Evolutionary conservation across 2,329 filamentous ascomycete genomes (phyloP), one percentile per base, ranked within the genome.

Genomic region (Aureobasidium pullulans): DNA sequence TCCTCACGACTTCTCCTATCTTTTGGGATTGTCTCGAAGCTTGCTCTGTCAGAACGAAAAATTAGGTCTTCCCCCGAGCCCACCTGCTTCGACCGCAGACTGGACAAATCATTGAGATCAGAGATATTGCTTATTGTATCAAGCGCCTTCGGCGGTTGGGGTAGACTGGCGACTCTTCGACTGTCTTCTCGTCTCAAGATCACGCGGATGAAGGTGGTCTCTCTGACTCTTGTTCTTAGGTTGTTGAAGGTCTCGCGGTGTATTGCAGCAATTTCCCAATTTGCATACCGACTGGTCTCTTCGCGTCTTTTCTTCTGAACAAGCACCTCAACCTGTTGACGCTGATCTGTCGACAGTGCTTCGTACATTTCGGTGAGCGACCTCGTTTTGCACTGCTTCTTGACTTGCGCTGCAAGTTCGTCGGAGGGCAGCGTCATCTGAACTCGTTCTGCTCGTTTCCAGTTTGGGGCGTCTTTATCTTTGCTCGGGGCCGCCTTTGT

Each of bases 211-310:
- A 47, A 57, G 8, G 32, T 48, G n/a, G 54, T 57, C 13, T 57
- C 54, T 32, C 54, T 39, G 32, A 57, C n/a, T 10, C 42, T 57
- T 6, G 54, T 57, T 28, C 36, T 37, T 15, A 40, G n/a, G 19
- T 57, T 57, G 34, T 57, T 57, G 6, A 31, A 13, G 4, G 19
- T 29, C 34, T 57, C 54, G 13, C 54, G 54, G n/a, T 57, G 43
- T 13, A 57, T 57, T 11, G 37, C 54, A 13, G 54, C 54, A 23
- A 57, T 39, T n/a, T 57, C 54, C 54, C 54, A 57, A 13, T 32
- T 16, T 6, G 43, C 54, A 28, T 23, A 10, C 16, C 8, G 9
- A 16, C 48, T 34, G 5, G 19, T 19, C n/a, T 57, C 54, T 10
- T 57, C 34, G 9, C 43, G 43, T 13, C 34, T 47, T 23, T 48